Base-by-base conservation (phyloP, 1,139 yeast genomes). In the Saccharomycopsis hybrid region DNA sequence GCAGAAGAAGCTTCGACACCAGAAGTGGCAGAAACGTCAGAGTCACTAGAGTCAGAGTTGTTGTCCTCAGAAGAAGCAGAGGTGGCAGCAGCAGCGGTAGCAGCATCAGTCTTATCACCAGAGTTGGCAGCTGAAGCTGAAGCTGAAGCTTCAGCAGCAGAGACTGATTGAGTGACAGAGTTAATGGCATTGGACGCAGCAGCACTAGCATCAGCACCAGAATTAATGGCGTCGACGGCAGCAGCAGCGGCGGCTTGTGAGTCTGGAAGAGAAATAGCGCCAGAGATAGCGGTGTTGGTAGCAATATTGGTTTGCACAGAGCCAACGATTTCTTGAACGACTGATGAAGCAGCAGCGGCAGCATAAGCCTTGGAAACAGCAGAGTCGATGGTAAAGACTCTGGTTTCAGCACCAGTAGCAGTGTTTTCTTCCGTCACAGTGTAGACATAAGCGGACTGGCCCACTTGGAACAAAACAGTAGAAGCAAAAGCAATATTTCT, bases 401-500 rank as follows among this genome's bases (percentile, higher is more conserved):
- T 35, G 13, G 49, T 47, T 2, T 29, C 43, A 38, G 44, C 42
- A 39, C 47, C 53, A 36, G 48, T 41, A 27, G 27, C 33, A 28
- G 43, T 32, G 33, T 30, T 8, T 24, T 30, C 48, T 5, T 33
- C 33, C 9, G 46, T 39, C 41, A 43, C 33, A 33, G 53, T 44
- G 41, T 36, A 40, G 18, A 38, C 35, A 24, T 41, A 46, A 29
- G 25, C 43, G 13, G 50, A 41, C 3, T 48, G 28, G 27, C 43
- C 48, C 32, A 46, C 33, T 7, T 32, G 13, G 38, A 42, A 28
- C 25, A 51, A 41, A 9, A 51, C 32, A n/a, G 52, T 44, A 35
- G 47, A 11, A 31, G 48, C 48, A 36, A 50, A 38, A 35, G 52
- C 51, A 27, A 46, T 9, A 37, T 32, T 32, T 32, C 11, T 32